A percentile compares a stretch with the other conserved stretches of the same genome.
Conservation (phyloP, 2,329 filamentous ascomycete species). For the Neopestalotiopsis sp. region DNA sequence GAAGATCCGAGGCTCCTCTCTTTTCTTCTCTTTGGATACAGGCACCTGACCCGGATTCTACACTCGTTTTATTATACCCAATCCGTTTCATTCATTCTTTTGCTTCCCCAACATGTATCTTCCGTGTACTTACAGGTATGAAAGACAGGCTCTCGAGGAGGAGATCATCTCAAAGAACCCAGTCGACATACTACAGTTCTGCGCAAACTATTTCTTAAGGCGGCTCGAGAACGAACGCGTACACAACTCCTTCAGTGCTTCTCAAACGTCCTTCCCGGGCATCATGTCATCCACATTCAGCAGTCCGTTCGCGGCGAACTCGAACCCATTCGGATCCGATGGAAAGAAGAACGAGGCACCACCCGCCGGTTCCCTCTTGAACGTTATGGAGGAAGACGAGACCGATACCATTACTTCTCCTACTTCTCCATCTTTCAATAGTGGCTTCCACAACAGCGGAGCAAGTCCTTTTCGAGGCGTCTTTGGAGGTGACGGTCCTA, state of each 20-base stretch:
- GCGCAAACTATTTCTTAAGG: slow-evolving; percentile 70
- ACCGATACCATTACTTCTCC: slow-evolving; percentile 78
- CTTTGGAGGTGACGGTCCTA: slow-evolving; percentile 57
- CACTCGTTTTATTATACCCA: slow-evolving; percentile 4
- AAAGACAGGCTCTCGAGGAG: slow-evolving; percentile 68
- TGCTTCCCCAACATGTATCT: slow-evolving; percentile 46
- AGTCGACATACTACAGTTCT: slow-evolving; percentile 72
- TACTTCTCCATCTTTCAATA: slow-evolving; percentile 64
- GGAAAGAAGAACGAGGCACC: slow-evolving; percentile 42
- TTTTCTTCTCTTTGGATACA: slow-evolving; percentile 2
- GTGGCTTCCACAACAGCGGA: slow-evolving; percentile 43
- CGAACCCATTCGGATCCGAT: slow-evolving; percentile 75
- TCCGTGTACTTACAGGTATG: slow-evolving; percentile 62
- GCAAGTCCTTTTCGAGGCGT: slow-evolving; percentile 54
- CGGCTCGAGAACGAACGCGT: slow-evolving; percentile 70
- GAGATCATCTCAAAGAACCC: slow-evolving; percentile 64
- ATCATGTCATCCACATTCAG: slow-evolving; percentile 76
- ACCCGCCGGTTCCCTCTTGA: slow-evolving; percentile 48
- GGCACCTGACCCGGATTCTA: neutral
- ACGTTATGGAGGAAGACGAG: slow-evolving; percentile 83
- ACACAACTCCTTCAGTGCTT: slow-evolving; percentile 52
- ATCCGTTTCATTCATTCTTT: slow-evolving; percentile 1
- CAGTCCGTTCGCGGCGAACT: slow-evolving; percentile 70
- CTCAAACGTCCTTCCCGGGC: slow-evolving; percentile 16
- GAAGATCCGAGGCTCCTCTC: slow-evolving; percentile 5